Evolutionary conservation across 441 rosid genomes (phyloP).

Genomic region (Codiaeum variegatum): DNA sequence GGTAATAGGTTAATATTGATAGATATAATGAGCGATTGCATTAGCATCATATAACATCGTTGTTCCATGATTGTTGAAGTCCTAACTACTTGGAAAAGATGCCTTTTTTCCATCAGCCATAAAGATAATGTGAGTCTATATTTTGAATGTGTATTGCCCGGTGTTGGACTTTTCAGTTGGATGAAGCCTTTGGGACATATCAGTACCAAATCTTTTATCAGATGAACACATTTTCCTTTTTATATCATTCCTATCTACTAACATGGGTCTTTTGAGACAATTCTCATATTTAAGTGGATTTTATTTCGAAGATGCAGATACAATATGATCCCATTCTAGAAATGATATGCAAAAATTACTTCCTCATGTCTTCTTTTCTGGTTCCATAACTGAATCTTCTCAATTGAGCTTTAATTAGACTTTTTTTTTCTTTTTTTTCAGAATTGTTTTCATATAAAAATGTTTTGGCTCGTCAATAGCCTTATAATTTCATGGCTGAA

Average conservation of each 20-base stretch:
- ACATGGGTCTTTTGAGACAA: background rate
- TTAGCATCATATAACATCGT: background rate
- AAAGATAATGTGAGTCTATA: background rate
- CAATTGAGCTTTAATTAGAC: background rate
- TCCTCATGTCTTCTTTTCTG: background rate
- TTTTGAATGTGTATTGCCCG: background rate
- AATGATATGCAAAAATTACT: background rate
- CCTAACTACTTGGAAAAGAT: slow-evolving; percentile 1
- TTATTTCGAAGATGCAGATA: background rate
- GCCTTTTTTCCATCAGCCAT: background rate
- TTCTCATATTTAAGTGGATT: background rate
- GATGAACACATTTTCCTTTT: background rate
- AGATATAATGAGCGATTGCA: background rate
- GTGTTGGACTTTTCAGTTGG: background rate
- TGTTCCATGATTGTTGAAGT: background rate
- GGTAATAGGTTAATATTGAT: background rate
- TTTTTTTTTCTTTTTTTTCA: too few relatives aligned
- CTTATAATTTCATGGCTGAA: background rate
- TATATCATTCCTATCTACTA: background rate
- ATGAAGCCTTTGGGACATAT: background rate
- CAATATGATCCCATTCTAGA: background rate
- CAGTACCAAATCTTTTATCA: background rate
- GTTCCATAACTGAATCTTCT: background rate
- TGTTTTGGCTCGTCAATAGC: background rate
- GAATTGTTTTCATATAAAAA: background rate